Base-by-base conservation (phyloP, 495 filamentous ascomycete species). In the Tuber brumale region DNA sequence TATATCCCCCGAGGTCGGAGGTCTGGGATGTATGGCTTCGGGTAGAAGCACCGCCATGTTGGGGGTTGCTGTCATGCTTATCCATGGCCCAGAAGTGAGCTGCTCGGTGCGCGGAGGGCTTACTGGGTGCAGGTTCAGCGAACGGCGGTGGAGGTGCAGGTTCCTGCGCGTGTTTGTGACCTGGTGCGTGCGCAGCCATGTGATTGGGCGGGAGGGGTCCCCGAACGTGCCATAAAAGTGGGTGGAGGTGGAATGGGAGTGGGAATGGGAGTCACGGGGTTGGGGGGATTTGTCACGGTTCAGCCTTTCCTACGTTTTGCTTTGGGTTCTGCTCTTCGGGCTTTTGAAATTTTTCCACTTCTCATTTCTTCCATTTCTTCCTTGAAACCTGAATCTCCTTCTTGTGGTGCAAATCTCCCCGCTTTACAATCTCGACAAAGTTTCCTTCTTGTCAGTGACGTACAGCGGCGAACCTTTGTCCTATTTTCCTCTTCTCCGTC, bases 111-210 rank as follows among this genome's bases (percentile, higher is more conserved):
- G 70, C 5, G 48, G 78, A 42, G 43, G 69, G 35, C 72, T 71
- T 44, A 79, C 19, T 76, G 76, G 80, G 19, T 73, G 78, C 42
- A 69, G 71, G n/a, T 70, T 72, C 7, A 31, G 70, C 12, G 77
- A 75, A 75, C 72, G 79, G 44, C 75, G 83, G 39, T 84, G 84
- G 81, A 85, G 87, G 69, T 96, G 92, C 84, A 85, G 95, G 42
- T 78, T 98, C 61, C 84, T 97, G 75, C 84, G 97, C 79, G 88
- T 90, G 43, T 98, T 92, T 84, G 85, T 86, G 77, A 89, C 97
- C 84, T 90, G 93, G 77, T 89, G 89, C 0, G 87, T 97, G 23
- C 84, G 97, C 82, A 92, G 88, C 81, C 97, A 97, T 84, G 92
- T 97, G 81, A 85, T 97, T 39, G 82, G 84, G 39, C 80, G 85